A percentile compares a stretch with the other conserved stretches of the same genome.
Conservation (phyloP, 148 eudicot species). For the Rhododendron mucronatum region DNA sequence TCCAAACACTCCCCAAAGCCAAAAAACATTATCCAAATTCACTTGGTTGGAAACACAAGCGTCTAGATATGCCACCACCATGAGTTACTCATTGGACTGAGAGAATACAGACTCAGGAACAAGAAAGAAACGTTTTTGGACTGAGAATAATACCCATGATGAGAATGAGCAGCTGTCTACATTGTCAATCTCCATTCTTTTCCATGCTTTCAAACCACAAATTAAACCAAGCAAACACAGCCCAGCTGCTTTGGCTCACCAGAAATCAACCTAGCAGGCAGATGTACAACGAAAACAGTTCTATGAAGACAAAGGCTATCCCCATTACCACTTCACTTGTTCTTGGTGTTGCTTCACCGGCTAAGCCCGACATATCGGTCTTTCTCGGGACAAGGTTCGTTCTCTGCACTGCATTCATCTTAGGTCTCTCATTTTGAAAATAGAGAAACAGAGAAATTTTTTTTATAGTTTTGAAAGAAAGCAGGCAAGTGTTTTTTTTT, state of each 20-base stretch:
- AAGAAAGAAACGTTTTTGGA: background rate
- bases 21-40: constrained; percentile 13
- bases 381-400: constrained; percentile 21
- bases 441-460: background rate
- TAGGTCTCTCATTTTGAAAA: background rate
- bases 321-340: constrained; percentile 9
- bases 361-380: constrained; percentile 13
- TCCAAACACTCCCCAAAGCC: constrained; percentile 6
- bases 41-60: background rate
- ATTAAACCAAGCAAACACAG: background rate
- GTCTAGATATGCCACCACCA: too few species aligned
- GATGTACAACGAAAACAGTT: background rate
- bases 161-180: background rate
- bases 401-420: background rate
- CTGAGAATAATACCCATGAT: background rate
- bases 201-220: constrained; percentile 4
- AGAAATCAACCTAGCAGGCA: background rate
- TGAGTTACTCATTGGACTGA: too few species aligned
- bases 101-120: background rate
- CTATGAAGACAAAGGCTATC: constrained; percentile 12
- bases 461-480: background rate
- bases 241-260: constrained; percentile 1
- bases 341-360: constrained; percentile 9
- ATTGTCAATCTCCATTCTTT: background rate
- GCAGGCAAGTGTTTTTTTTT: background rate